Conservation (phyloP, 108 stramenopile species). For the Skeletonema potamos region DNA sequence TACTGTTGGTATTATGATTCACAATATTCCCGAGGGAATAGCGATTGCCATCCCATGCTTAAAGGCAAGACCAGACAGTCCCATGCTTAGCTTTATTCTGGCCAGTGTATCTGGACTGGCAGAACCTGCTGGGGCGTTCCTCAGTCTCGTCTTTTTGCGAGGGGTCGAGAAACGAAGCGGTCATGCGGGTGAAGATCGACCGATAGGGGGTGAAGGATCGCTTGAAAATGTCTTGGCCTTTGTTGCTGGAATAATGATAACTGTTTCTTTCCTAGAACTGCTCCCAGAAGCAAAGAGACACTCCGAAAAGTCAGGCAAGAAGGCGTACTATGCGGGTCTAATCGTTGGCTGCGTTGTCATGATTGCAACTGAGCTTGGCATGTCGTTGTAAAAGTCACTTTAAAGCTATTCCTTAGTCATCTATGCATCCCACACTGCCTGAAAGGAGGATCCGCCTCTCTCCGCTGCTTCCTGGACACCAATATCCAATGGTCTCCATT, state of each 20-base stretch:
- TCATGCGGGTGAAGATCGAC: not conserved
- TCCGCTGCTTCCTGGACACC: slow-evolving; percentile 67
- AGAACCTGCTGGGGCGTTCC: slow-evolving; percentile 18
- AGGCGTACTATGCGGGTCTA: slow-evolving; percentile 40
- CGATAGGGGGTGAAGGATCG: slow-evolving; percentile 23
- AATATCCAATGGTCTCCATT: slow-evolving; percentile 59
- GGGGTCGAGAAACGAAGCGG: slow-evolving; percentile 2
- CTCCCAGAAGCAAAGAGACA: slow-evolving; percentile 23
- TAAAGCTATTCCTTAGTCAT: too few relatives aligned
- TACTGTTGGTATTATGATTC: slow-evolving; percentile 12
- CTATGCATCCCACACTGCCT: slow-evolving; percentile 63
- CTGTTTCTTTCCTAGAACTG: slow-evolving; percentile 18
- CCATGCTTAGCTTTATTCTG: slow-evolving; percentile 10
- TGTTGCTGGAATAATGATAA: slow-evolving; percentile 29
- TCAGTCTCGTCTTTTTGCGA: slow-evolving; percentile 1
- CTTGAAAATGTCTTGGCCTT: slow-evolving; percentile 68
- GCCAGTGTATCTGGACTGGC: slow-evolving; percentile 19
- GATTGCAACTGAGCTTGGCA: slow-evolving; percentile 57
- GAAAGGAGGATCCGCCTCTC: slow-evolving; percentile 51
- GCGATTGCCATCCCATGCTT: slow-evolving; percentile 21
- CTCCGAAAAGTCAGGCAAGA: slow-evolving; percentile 32
- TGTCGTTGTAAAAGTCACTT: slow-evolving; percentile 21
- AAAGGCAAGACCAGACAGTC: slow-evolving; percentile 4
- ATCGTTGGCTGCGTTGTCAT: slow-evolving; percentile 54
- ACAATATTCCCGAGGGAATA: slow-evolving; percentile 29